These are phyloP conservation scores for Madurella fahalii DNA, from an alignment of 2,329 filamentous ascomycete species.

Conservation along the genomic window DNA sequence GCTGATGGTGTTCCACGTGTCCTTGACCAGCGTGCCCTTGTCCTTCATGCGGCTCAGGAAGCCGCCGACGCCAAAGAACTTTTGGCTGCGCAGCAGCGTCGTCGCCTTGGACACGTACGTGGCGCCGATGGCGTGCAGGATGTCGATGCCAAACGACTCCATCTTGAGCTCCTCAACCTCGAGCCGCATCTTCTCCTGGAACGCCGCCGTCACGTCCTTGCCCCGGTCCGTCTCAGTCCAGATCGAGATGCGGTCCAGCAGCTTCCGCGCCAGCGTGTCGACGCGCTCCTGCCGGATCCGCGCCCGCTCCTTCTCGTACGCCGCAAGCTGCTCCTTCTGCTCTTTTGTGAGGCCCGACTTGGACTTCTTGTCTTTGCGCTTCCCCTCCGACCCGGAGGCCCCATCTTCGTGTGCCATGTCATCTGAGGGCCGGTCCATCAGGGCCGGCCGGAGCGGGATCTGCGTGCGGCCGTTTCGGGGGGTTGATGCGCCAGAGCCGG, in stretches of 20 bases:
- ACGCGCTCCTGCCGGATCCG: constrained; percentile 82
- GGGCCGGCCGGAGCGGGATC: constrained; percentile 75
- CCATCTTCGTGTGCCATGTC: constrained; percentile 67
- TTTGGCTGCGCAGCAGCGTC: constrained; percentile 87
- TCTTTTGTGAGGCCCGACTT: constrained; percentile 84
- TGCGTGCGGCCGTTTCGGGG: constrained; percentile 35
- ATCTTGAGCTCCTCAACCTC: constrained; percentile 99
- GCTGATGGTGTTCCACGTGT: constrained; percentile 96
- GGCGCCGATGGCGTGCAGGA: constrained; percentile 87
- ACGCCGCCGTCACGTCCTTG: constrained; percentile 76
- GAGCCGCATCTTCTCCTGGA: constrained; percentile 88
- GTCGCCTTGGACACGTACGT: constrained; percentile 88
- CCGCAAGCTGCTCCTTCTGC: constrained; percentile 85
- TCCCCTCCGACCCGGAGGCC: constrained; percentile 58
- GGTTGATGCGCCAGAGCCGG: constrained; percentile 38
- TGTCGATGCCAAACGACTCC: constrained; percentile 96
- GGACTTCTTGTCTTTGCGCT: constrained; percentile 63
- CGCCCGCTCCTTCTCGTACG: constrained; percentile 81
- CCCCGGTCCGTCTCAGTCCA: constrained; percentile 98
- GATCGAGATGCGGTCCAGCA: constrained; percentile 82
- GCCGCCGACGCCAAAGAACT: constrained; percentile 91
- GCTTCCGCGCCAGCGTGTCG: constrained; percentile 75
- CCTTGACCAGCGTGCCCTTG: constrained; percentile 94
- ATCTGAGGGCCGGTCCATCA: constrained; percentile 79
- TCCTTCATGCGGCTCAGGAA: constrained; percentile 94